Base-by-base conservation (phyloP, 495 filamentous ascomycete species). In the Parmelia sp. region DNA sequence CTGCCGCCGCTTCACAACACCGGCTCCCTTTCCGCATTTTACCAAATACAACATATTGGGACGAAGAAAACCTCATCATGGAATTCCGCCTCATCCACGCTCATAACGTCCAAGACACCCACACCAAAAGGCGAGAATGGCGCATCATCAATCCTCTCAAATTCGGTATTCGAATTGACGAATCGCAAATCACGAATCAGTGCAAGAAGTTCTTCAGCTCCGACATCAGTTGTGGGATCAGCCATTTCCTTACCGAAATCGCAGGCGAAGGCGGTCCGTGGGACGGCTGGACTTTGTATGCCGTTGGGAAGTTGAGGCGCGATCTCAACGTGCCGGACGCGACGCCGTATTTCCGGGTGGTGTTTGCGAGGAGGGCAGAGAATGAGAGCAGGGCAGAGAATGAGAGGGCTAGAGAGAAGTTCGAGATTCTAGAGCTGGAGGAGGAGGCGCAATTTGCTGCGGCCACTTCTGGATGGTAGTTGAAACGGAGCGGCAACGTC, bases 1-100 rank as follows among this genome's bases (percentile, higher is more conserved):
- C 51, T 12, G 27, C 29, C 51, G 51, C 17, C 9, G 0, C 29
- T n/a, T 53, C 29, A 33, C 17, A 6, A 33, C 11, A 55, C 27
- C 29, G 33, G 17, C 1, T 4, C 6, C 0, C 7, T 1, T 6
- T 21, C 14, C 15, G 4, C 27, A 0, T 33, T 29, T 3, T 0
- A 35, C 10, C 51, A 11, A 7, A 55, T 2, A 31, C 51, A 55
- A 14, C 29, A 33, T 33, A 11, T 21, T 17, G 1, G 14, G 25
- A 51, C 47, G 29, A 55, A 10, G 7, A 33, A 9, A 33, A 15
- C 6, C 29, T 21, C 29, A 35, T 33, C 27, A 55, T 55, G 29
- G 51, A 55, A 55, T 27, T 17, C 27, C 51, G 29, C 29, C 29
- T 55, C 51, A 21, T 33, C 27, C 17, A 55, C 51, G 51, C 29